Base-by-base conservation (phyloP, 202 grass and related monocot genomes). In the Miscanthus sacchariflorus region DNA sequence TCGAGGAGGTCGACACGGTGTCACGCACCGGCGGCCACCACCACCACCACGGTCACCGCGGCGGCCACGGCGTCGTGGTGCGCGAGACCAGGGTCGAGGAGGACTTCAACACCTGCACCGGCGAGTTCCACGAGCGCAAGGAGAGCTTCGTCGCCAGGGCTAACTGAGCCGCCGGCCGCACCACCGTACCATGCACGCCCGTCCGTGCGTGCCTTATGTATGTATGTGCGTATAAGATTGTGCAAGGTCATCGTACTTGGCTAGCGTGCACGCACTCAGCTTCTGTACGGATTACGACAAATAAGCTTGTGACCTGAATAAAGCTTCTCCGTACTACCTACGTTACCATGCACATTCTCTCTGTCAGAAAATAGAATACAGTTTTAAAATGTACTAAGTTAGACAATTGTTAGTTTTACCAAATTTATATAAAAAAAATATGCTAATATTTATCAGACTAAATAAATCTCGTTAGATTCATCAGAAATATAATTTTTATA, bases 101-200 rank as follows among this genome's bases (percentile, higher is more conserved):
- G 72, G 82, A 91, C 77, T 0, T 91, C 82, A 88, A 92, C 83
- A 86, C 83, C 56, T 25, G 86, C 83, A 89, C 90, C 79, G 87
- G 90, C 56, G 86, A 92, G 90, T 83, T 83, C 86, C 90, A 83
- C 79, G 83, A 92, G 87, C 90, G 90, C 79, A 89, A 89, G 90
- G 72, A 88, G 66, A 89, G 18, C 83, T 12, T 79, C 67, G 5
- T 79, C 42, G 38, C 58, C 78, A 86, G 58, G 83, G 45, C 78
- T 42, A 74, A 86, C 68, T 90, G 64, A 88, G n/a, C 19, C 0
- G 7, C 14, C 33, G 8, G 9, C 38, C 24, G 64, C 65, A 28
- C 12, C 25, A 2, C 12, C 17, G 9, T 56, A n/a, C 30, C 49
- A 3, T 5, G 13, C 50, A 19, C 68, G 18, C 7, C 39, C 39